Evolutionary conservation across 805 yeast genomes (phyloP), one percentile per base, ranked within the genome.

Genomic region (Peterozyma toletana): DNA sequence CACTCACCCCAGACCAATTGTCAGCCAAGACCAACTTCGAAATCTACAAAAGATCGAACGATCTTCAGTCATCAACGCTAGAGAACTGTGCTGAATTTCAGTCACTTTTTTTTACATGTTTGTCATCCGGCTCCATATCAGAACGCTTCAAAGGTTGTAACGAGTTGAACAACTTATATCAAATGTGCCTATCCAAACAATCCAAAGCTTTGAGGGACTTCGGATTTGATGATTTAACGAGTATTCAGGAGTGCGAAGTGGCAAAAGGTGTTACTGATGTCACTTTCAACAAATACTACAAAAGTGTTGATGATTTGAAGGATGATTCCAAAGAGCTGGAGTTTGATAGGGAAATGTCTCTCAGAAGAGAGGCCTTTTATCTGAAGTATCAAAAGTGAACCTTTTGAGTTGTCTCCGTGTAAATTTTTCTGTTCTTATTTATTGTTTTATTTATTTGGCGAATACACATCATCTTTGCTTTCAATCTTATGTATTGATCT

Each of bases 41-140:
- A 3, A 48, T 41, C 5, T 64, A 63, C 46, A 50, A 51, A 36
- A 52, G 66, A 27, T 52, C 52, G 27, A 52, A 59, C 40, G 52
- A 57, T 2, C 39, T 52, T 10, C 49, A 50, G 14, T 63, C 60
- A 44, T 55, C 62, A 2, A 57, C 61, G 1, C 44, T 54, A 4
- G 53, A 55, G 11, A 64, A 64, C 44, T 64, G 69, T 43, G 51
- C 65, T 11, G 69, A 63, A 42, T 48, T 61, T 5, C 64, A 59
- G 38, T 39, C 48, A n/a, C 36, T 38, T 31, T 60, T 56, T 40
- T 46, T 58, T 21, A 49, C 56, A 14, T 63, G 68, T 48, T 37
- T 46, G n/a, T 27, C 45, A 2, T 33, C 30, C 15, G 47, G 48
- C 1, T 14, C 38, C 1, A 18, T 48, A 11, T 11, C 14, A 33